A percentile compares a stretch with the other conserved stretches of the same genome.
Evolutionary conservation across 1,139 yeast species (phyloP).

Genomic region (Nakaseomyces nivariensis): DNA sequence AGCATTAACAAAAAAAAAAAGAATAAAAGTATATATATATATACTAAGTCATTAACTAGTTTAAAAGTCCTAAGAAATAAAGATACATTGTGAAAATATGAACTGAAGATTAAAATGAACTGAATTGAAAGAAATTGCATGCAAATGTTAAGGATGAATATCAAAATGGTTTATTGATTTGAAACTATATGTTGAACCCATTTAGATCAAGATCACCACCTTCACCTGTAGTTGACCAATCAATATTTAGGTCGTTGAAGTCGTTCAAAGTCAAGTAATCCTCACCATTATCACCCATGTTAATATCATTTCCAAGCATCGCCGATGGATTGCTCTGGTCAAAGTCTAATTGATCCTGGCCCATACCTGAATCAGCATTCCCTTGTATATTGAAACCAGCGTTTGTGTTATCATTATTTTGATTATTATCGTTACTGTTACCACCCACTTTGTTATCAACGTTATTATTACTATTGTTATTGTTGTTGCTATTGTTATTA

Average conservation of each 20-base stretch:
- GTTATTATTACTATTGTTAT: conserved; percentile 5
- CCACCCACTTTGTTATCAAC: not conserved
- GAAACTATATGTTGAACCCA: conserved; percentile 22
- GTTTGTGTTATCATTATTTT: conserved; percentile 5
- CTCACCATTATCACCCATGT: conserved; percentile 18
- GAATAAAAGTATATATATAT: too few relatives aligned
- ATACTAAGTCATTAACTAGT: too few relatives aligned
- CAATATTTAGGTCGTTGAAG: conserved; percentile 29
- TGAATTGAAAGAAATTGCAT: too few relatives aligned
- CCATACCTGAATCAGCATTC: not conserved
- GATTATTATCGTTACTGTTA: conserved; percentile 5
- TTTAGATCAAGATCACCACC: conserved; percentile 24
- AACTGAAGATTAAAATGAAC: too few relatives aligned
- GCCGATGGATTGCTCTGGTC: conserved; percentile 7
- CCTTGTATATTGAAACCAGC: conserved; percentile 3
- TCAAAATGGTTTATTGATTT: too few relatives aligned
- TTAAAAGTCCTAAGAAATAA: too few relatives aligned
- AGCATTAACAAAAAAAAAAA: too few relatives aligned
- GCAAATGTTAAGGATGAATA: too few relatives aligned
- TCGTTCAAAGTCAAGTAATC: conserved; percentile 29
- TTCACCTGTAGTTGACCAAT: conserved; percentile 28
- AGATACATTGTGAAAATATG: too few relatives aligned
- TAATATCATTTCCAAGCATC: conserved; percentile 5
- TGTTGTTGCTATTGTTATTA: conserved; percentile 3
- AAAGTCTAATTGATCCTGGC: not conserved